phyloP scores from a whole-genome alignment of 2,329 filamentous ascomycete species.

The Capronia epimyces region DNA sequence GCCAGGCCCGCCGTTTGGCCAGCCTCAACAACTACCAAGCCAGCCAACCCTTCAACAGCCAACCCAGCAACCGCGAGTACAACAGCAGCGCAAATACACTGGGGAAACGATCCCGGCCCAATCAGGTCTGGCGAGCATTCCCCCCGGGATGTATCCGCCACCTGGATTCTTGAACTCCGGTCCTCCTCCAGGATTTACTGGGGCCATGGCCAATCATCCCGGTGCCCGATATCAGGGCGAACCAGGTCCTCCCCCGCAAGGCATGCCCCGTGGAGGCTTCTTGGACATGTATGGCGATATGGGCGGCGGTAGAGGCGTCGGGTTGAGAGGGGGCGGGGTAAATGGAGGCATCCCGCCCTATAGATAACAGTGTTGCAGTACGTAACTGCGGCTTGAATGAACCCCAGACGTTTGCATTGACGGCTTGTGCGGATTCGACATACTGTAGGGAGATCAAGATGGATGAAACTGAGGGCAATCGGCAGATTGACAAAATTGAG shows the following conservation, averaged over 20 bases:
- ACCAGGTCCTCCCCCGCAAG: constrained; percentile 35
- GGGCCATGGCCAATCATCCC: constrained; percentile 35
- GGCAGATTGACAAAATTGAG: no score
- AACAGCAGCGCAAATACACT: constrained; percentile 26
- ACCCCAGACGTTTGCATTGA: neutral
- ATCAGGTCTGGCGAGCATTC: constrained; percentile 31
- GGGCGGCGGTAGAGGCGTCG: constrained; percentile 34
- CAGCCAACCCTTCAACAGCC: constrained; percentile 6
- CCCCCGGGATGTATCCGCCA: constrained; percentile 43
- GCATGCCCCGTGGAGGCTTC: constrained; percentile 35
- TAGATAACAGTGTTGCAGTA: constrained; percentile 7
- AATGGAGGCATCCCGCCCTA: constrained; percentile 20
- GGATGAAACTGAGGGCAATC: no score
- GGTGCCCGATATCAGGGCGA: constrained; percentile 31
- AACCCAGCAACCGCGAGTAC: constrained; percentile 13
- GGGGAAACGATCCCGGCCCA: constrained; percentile 29
- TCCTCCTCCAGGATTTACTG: constrained; percentile 36
- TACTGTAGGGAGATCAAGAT: no score
- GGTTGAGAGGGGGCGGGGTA: constrained; percentile 16
- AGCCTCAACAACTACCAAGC: constrained; percentile 14
- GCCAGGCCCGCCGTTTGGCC: constrained; percentile 6
- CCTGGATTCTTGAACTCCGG: constrained; percentile 43
- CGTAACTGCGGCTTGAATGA: neutral
- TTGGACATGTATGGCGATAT: constrained; percentile 42
- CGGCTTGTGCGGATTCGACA: no score